These are phyloP conservation scores for Flueggea neowawraea DNA, from an alignment of 441 rosid genomes.

Conservation along the genomic window DNA sequence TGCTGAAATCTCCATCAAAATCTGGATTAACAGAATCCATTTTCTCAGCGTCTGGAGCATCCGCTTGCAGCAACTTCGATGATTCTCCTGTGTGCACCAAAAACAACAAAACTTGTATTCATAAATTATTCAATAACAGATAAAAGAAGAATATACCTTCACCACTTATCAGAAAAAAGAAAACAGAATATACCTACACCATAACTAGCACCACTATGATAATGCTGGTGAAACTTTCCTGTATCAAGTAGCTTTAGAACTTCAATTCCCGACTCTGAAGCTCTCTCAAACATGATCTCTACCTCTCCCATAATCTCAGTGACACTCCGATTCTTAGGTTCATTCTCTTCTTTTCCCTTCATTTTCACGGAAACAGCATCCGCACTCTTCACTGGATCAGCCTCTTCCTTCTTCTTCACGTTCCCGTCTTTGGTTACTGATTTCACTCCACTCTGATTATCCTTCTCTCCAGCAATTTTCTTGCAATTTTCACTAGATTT, in stretches of 20 bases:
- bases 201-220: conserved; percentile 54
- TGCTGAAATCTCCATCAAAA: conserved; percentile 50
- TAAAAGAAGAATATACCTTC: too few species aligned
- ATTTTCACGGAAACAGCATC: conserved; percentile 35
- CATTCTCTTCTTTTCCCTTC: conserved; percentile 32
- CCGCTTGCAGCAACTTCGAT: conserved; percentile 54
- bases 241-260: conserved; percentile 73
- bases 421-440: neutral
- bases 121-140: too few species aligned
- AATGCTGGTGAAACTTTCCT: conserved; percentile 58
- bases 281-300: conserved; percentile 56
- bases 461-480: conserved; percentile 26
- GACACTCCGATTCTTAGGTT: conserved; percentile 14
- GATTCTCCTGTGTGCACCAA: conserved; percentile 30
- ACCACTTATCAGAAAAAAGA: too few species aligned
- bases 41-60: conserved; percentile 21
- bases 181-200: conserved; percentile 7
- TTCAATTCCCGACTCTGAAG: conserved; percentile 75
- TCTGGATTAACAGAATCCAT: conserved; percentile 31
- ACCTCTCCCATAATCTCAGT: conserved; percentile 32
- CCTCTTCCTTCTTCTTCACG: conserved; percentile 17
- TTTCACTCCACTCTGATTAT: conserved; percentile 10
- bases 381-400: conserved; percentile 37
- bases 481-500: conserved; percentile 27
- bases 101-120: neutral